Conservation (phyloP, 2,329 filamentous ascomycete genomes). For the Stagonosporopsis rhizophila region DNA sequence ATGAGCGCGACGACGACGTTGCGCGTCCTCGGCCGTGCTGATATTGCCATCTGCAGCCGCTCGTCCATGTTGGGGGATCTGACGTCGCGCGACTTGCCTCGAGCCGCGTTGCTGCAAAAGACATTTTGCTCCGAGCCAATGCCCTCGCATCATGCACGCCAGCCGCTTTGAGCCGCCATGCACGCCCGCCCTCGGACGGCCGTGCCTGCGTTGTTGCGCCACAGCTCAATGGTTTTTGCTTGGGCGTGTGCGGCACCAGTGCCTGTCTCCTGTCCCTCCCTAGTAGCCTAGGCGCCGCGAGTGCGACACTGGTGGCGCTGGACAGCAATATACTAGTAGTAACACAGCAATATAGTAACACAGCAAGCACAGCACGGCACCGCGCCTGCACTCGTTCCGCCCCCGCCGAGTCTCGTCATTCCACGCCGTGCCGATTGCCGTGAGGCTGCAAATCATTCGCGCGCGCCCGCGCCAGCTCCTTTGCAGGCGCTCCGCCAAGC, state of each 20-base stretch:
- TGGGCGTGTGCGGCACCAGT: no score
- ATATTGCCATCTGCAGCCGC: conserved; percentile 18
- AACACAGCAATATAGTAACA: neutral
- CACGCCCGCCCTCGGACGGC: neutral
- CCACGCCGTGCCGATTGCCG: conserved; percentile 18
- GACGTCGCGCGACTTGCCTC: conserved; percentile 6
- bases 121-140: conserved; percentile 11
- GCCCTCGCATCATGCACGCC: conserved; percentile 11
- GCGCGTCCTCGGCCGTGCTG: conserved; percentile 11
- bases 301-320: no score
- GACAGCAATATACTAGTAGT: neutral
- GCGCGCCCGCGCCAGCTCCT: conserved; percentile 20
- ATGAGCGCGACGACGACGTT: conserved; percentile 3
- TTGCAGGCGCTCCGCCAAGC: conserved; percentile 29
- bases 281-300: no score
- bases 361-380: no score
- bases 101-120: conserved; percentile 1
- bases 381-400: no score
- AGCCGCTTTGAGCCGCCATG: conserved; percentile 2
- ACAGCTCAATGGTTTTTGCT: conserved; percentile 1
- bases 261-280: no score
- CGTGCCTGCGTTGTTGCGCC: conserved; percentile 9
- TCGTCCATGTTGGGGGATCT: conserved; percentile 18
- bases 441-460: conserved; percentile 8
- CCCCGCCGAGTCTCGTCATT: conserved; percentile 11